Percentiles rank a stretch among this genome's conserved stretches.
Evolutionary conservation across 768 basidiomycete genomes (phyloP).

Genomic region (Phanerodontia chrysosporium): DNA sequence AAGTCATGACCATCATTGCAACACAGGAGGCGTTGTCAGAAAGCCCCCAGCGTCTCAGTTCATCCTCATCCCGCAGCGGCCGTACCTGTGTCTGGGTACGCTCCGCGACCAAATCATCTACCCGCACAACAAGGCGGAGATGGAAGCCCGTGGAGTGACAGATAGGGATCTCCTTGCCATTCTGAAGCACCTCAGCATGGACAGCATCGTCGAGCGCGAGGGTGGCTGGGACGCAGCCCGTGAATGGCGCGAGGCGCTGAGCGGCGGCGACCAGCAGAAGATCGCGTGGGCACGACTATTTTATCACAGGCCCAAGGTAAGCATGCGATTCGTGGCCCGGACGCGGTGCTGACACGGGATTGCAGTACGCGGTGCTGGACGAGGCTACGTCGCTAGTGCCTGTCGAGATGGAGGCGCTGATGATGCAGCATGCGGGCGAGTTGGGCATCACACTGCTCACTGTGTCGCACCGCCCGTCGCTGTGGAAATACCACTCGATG

Average conservation of each 20-base stretch:
- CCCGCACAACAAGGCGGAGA: slow-evolving; percentile 78
- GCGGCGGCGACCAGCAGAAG: slow-evolving; percentile 95
- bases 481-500: slow-evolving; percentile 90
- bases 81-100: slow-evolving; percentile 91
- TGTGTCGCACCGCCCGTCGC: slow-evolving; percentile 89
- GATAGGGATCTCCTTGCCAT: slow-evolving; percentile 73
- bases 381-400: slow-evolving; percentile 96
- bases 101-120: slow-evolving; percentile 96
- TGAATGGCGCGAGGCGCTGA: slow-evolving; percentile 92
- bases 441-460: slow-evolving; percentile 91
- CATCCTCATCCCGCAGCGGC: slow-evolving; percentile 92
- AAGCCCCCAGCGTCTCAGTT: slow-evolving; percentile 89
- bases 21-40: slow-evolving; percentile 65
- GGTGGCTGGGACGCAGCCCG: slow-evolving; percentile 91
- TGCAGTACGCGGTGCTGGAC: slow-evolving; percentile 90
- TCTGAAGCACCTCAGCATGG: slow-evolving; percentile 79
- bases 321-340: neutral
- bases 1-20: neutral
- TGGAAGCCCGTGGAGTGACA: slow-evolving; percentile 73
- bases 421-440: slow-evolving; percentile 90
- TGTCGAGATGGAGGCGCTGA: slow-evolving; percentile 84
- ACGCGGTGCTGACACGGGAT: neutral
- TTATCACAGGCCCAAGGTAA: slow-evolving; percentile 88
- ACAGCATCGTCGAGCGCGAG: slow-evolving; percentile 82
- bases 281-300: slow-evolving; percentile 96